These are phyloP conservation scores for Angophora floribunda DNA, from an alignment of 345 rosid genomes.

Conservation along the genomic window DNA sequence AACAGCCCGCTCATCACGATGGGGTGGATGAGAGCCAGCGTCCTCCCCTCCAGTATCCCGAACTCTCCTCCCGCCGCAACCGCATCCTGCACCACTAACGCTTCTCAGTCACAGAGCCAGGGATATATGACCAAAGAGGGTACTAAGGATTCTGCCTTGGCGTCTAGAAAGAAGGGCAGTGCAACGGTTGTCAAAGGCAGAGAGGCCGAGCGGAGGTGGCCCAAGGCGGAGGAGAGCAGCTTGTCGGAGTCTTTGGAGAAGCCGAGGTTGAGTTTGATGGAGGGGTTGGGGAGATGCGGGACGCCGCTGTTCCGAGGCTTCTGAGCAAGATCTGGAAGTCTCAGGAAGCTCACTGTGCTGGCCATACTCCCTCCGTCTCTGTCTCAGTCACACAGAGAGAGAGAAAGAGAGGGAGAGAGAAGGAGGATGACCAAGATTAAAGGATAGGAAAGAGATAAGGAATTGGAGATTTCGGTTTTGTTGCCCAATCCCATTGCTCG, in stretches of 20 bases:
- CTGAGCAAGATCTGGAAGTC: constrained; percentile 21
- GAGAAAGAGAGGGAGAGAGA: background rate
- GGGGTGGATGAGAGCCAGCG: constrained; percentile 67
- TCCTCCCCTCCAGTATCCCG: constrained; percentile 82
- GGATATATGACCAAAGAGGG: background rate
- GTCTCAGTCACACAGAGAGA: background rate
- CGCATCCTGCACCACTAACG: constrained; percentile 44
- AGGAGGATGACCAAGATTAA: background rate
- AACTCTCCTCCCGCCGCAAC: constrained; percentile 66
- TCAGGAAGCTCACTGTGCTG: constrained; percentile 53
- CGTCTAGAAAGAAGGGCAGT: constrained; percentile 54
- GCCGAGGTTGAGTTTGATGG: background rate
- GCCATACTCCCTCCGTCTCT: constrained; percentile 35
- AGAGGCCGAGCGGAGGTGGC: constrained; percentile 28
- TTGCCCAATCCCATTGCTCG: background rate
- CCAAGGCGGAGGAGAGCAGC: constrained; percentile 10
- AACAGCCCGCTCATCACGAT: constrained; percentile 60
- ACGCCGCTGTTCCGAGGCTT: background rate
- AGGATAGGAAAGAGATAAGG: background rate
- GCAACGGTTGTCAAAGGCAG: constrained; percentile 48
- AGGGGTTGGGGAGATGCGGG: background rate
- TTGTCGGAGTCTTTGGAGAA: background rate
- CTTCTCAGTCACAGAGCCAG: background rate
- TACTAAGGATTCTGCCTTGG: constrained; percentile 30
- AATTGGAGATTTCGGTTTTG: background rate